phyloP scores from a whole-genome alignment of 2,329 filamentous ascomycete species.

The Aspergillus sp. region DNA sequence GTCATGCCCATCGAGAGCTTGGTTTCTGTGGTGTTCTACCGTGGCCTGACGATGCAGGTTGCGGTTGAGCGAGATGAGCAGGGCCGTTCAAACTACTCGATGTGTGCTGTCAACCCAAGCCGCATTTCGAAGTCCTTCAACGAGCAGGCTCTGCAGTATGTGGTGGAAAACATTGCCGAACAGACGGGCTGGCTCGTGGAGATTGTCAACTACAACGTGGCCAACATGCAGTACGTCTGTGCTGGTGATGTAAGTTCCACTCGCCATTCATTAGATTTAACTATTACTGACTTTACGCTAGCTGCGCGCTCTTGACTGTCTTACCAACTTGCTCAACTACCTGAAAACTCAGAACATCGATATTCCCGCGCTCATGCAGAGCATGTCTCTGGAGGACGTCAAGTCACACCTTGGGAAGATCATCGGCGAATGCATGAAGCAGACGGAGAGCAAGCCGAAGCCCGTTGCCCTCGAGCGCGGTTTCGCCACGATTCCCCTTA shows the following conservation, averaged over 20 bases:
- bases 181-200: constrained; percentile 92
- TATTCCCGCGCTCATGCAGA: constrained; percentile 84
- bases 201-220: constrained; percentile 90
- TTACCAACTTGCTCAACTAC: constrained; percentile 80
- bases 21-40: constrained; percentile 98
- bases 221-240: constrained; percentile 61
- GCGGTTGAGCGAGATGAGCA: constrained; percentile 90
- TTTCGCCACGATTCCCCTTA: constrained; percentile 92
- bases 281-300: constrained; percentile 17
- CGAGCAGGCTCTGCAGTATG: constrained; percentile 91
- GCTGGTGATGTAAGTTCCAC: constrained; percentile 49
- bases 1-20: constrained; percentile 99
- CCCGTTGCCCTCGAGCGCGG: constrained; percentile 87
- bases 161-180: constrained; percentile 90
- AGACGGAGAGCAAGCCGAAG: constrained; percentile 78
- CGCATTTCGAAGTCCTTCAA: constrained; percentile 98
- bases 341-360: constrained; percentile 96
- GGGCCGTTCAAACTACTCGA: constrained; percentile 95
- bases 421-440: constrained; percentile 76
- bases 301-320: constrained; percentile 55
- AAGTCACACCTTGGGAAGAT: constrained; percentile 85
- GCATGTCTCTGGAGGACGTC: constrained; percentile 77
- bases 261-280: background rate
- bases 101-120: constrained; percentile 98
- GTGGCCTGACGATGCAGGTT: constrained; percentile 97